phyloP scores from a whole-genome alignment of 2,329 filamentous ascomycete species.

The Penicillium sp. region DNA sequence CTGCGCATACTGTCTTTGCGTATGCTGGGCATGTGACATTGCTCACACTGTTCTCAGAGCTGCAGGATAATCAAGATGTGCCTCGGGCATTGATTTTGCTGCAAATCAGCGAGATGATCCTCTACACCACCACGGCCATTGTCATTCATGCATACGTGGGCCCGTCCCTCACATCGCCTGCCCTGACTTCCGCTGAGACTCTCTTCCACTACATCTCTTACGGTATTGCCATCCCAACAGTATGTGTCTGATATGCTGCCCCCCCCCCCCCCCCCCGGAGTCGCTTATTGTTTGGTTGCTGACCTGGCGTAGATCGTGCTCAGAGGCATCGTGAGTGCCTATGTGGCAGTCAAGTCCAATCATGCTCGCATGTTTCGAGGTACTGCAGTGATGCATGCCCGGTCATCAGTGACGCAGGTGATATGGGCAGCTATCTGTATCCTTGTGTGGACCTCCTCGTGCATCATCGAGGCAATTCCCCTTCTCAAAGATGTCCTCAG shows the following conservation, averaged over 20 bases:
- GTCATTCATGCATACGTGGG: conserved; percentile 68
- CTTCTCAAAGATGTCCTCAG: conserved; percentile 66
- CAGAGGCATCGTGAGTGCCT: conserved; percentile 66
- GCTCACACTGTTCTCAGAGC: conserved; percentile 64
- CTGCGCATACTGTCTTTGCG: conserved; percentile 68
- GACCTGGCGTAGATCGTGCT: conserved; percentile 55
- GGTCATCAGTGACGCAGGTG: conserved; percentile 49
- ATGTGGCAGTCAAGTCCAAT: conserved; percentile 64
- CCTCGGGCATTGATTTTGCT: conserved; percentile 63
- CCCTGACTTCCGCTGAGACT: conserved; percentile 60
- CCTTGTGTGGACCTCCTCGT: conserved; percentile 59
- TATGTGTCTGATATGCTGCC: conserved; percentile 14
- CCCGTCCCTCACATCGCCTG: conserved; percentile 60
- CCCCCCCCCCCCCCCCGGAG: not conserved
- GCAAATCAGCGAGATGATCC: conserved; percentile 56
- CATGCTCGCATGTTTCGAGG: conserved; percentile 62
- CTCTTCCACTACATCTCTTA: conserved; percentile 63
- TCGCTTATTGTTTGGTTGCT: not conserved
- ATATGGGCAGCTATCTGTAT: conserved; percentile 60
- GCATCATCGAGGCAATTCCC: conserved; percentile 67
- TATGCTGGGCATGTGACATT: conserved; percentile 68
- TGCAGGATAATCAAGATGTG: conserved; percentile 59
- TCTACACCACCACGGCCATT: conserved; percentile 65
- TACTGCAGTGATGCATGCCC: conserved; percentile 53
- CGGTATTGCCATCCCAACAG: conserved; percentile 66